These are phyloP conservation scores for Cyclocybe aegerita DNA, from an alignment of 768 basidiomycete species.

Conservation along the genomic window DNA sequence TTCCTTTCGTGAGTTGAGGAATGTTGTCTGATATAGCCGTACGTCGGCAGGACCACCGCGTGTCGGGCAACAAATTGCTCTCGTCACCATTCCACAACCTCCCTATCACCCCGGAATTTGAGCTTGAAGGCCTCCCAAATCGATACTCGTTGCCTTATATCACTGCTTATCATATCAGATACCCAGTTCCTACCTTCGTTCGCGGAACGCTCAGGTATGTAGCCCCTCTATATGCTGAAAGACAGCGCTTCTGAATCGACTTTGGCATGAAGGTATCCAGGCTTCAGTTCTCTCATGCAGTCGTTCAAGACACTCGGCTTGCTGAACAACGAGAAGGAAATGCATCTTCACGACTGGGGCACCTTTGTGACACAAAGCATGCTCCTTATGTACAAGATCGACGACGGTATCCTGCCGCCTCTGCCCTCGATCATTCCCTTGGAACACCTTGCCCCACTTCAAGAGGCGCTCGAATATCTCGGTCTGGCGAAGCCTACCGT, in stretches of 20 bases:
- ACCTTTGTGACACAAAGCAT: constrained; percentile 30
- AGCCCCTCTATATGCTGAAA: neutral
- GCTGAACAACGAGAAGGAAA: constrained; percentile 41
- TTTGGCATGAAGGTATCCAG: constrained; percentile 63
- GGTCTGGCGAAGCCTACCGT: constrained; percentile 19
- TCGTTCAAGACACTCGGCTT: constrained; percentile 72
- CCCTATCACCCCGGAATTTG: constrained; percentile 59
- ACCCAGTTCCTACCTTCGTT: constrained; percentile 60
- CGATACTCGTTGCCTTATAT: constrained; percentile 76
- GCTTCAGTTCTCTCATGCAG: constrained; percentile 74
- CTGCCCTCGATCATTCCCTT: constrained; percentile 19
- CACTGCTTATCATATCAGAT: constrained; percentile 48
- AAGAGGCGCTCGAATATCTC: constrained; percentile 53
- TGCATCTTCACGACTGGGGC: constrained; percentile 41
- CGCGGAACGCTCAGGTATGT: constrained; percentile 81
- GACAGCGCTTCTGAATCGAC: neutral
- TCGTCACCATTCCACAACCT: constrained; percentile 61
- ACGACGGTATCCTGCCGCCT: constrained; percentile 12
- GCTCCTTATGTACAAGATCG: constrained; percentile 15
- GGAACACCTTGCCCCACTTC: constrained; percentile 23
- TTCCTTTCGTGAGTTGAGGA: neutral
- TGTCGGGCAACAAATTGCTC: constrained; percentile 50
- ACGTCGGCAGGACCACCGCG: constrained; percentile 1
- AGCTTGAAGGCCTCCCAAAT: constrained; percentile 85
- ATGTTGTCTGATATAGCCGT: neutral